Evolutionary conservation across 768 basidiomycete species (phyloP), one percentile per base, ranked within the genome.

Genomic region (Termitomyces eurrhizus): DNA sequence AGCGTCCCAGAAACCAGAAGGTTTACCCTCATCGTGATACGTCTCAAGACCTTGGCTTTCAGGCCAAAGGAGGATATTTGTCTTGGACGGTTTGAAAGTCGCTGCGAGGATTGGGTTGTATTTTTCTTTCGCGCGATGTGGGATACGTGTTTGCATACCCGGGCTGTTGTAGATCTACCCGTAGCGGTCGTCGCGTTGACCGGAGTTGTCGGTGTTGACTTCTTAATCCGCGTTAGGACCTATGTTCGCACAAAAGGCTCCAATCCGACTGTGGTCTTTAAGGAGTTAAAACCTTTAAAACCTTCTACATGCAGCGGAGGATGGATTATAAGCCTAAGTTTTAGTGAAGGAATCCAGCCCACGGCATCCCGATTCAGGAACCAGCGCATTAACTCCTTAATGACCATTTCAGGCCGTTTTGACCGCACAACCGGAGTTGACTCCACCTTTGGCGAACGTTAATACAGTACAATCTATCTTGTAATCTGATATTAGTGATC

Each of bases 1-100:
- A 68, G 66, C 68, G 66, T 60, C 72, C 69, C 71, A 74, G 73
- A 73, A 70, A 29, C 69, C 71, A 74, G 73, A 73, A 70, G 73
- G 73, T 61, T 48, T 65, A 56, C 61, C 62, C 52, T 52, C 32
- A 45, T 13, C 42, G 39, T 54, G 52, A 48, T 24, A 49, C 60
- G 49, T 60, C 65, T 53, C 11, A 59, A 62, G 64, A 59, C 54
- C 44, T 58, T 63, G 64, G 51, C 66, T 65, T 68, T 65, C 18
- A 53, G 57, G 56, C 3, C 46, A 50, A 60, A 45, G 64, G 64
- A 62, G 62, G 58, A 57, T 41, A 5, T 55, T 32, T 44, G 29
- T 21, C 13, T n/a, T 2, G n/a, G 32, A 36, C 24, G 56, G 45
- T 46, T 62, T 61, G 64, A 72, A 65, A 72, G 52, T 65, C 64